Conservation (phyloP, 495 filamentous ascomycete species). For the Hypoxylon crocopeplum region DNA sequence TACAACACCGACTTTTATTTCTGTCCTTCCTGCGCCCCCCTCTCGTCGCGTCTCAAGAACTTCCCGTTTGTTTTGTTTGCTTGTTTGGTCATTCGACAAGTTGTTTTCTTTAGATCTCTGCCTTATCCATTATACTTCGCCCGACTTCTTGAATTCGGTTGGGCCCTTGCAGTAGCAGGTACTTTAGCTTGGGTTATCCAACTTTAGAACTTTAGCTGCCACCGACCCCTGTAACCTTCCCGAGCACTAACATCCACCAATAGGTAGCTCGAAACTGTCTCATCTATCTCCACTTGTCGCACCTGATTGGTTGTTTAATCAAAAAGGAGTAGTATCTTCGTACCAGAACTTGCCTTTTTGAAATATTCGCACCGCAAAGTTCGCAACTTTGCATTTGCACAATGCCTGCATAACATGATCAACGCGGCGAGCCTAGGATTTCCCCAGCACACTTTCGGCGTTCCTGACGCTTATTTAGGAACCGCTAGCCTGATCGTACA, state of each 20-base stretch:
- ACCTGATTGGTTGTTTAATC: slow-evolving; percentile 22
- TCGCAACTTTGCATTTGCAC: slow-evolving; percentile 6
- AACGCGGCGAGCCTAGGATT: background rate
- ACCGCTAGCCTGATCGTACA: background rate
- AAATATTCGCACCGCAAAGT: background rate
- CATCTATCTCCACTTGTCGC: background rate
- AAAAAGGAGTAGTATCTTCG: slow-evolving; percentile 21
- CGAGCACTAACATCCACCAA: slow-evolving; percentile 20
- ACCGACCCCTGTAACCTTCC: slow-evolving; percentile 19
- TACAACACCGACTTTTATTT: too few relatives aligned
- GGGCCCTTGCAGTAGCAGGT: slow-evolving; percentile 36
- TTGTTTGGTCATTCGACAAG: slow-evolving; percentile 1
- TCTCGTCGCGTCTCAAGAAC: too few relatives aligned
- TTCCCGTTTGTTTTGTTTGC: slow-evolving; percentile 4
- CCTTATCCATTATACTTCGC: slow-evolving; percentile 1
- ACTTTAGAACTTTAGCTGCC: slow-evolving; percentile 18
- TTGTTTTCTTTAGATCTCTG: background rate
- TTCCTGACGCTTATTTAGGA: slow-evolving; percentile 3
- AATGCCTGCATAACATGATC: slow-evolving; percentile 28
- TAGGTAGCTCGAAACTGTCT: slow-evolving; percentile 5
- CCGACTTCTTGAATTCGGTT: slow-evolving; percentile 12
- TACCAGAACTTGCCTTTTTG: slow-evolving; percentile 11
- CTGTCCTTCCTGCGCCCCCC: too few relatives aligned
- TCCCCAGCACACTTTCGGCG: slow-evolving; percentile 7
- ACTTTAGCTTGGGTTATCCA: slow-evolving; percentile 3